Base-by-base conservation (phyloP, 305 asterid genomes). In the Fraxinus latifolia region DNA sequence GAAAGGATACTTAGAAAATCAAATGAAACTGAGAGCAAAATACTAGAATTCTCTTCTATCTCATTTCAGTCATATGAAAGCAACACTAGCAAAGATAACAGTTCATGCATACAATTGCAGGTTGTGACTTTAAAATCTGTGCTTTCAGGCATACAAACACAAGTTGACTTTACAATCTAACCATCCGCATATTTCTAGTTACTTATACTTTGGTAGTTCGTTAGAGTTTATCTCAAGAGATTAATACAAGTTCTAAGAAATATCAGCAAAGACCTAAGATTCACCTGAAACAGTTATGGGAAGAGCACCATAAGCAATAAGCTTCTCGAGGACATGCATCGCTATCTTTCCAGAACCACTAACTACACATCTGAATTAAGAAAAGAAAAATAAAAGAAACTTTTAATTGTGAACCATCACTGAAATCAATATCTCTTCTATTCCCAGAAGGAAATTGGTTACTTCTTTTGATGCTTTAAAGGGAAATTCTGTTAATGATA, bases 281-380 rank as follows among this genome's bases (percentile, higher is more conserved):
- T 72, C 87, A 92, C 98, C 98, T 84, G 99, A 96, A 60, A 93
- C 98, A 19, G 98, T 93, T 81, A 94, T 89, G 75, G 99, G 98
- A 85, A 94, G 82, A 33, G 99, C 99, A 78, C 97, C 95, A 84
- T 92, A 92, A 15, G 95, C 98, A 82, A 90, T 90, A 89, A 96
- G 97, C 90, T 96, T 96, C 95, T 96, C 99, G 27, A 96, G 88
- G 80, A 96, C 99, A 86, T 96, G 97, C 97, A 96, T 91, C 2
- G 99, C 91, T 87, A 94, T 94, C 91, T 96, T 96, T 87, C 99
- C 99, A 83, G 95, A 94, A 80, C 99, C 99, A 85, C 98, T 96
- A 87, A 96, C 98, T 81, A 90, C 93, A 89, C 99, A 96, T 87
- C 99, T 94, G 94, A 82, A 79, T 80, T 75, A 80, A 83, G 78